Base-by-base conservation (phyloP, 2,329 filamentous ascomycete genomes). In the Furcasterigmium sp. region DNA sequence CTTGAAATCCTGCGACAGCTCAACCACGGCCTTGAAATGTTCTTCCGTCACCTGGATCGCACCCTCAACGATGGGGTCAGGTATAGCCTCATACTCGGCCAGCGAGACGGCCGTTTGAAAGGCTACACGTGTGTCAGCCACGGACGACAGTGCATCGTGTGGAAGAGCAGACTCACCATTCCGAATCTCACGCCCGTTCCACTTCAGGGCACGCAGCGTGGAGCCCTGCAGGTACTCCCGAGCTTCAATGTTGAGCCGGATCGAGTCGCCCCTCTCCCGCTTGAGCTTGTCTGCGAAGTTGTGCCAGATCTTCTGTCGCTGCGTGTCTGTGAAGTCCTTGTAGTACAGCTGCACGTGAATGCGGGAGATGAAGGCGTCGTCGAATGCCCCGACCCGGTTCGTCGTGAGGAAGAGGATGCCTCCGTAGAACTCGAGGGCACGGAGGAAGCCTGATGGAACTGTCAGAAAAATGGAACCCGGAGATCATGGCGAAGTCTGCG, bases 81-180 rank as follows among this genome's bases (percentile, higher is more conserved):
- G 48, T 5, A 53, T 35, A 11, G 6, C n/a, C 32, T 35, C n/a
- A 7, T 17, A 15, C 39, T 59, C 56, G 4, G 55, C 56, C 2
- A 63, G 45, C 1, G 60, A 56, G 0, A 64, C 57, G 1, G 59
- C 61, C 0, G 56, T 61, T 43, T 63, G 59, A 26, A 64, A 57
- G n/a, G 54, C 54, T 18, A 19, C 30, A 5, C 8, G 14, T 13
- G 2, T 3, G 20, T 37, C 25, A 21, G n/a, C 37, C 32, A 17
- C 32, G 32, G 11, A 10, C 15, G 32, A 35, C 11, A 17, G n/a
- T 32, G 8, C n/a, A 17, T 17, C 7, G 17, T 17, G 32, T 3
- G 25, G 7, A 10, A 9, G 8, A 13, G 7, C 25, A 8, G 5
- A 20, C 41, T 42, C 26, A 56, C 51, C 54, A 7, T 57, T 59